Base-by-base conservation (phyloP, 331 rosid genomes). In the Pyracantha coccinea region DNA sequence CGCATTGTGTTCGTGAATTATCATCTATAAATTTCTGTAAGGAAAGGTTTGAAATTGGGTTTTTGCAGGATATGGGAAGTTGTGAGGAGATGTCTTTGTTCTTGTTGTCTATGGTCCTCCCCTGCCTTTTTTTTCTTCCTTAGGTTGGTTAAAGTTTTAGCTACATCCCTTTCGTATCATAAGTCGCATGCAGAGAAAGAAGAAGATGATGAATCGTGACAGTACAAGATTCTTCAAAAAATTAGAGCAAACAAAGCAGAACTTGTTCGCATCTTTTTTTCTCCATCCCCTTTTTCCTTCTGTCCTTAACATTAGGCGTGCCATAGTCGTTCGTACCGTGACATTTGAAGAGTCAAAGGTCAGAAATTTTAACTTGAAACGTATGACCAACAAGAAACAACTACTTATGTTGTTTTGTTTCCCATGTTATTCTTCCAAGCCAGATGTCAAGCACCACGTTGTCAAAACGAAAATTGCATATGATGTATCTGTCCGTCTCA, bases 111-210 rank as follows among this genome's bases (percentile, higher is more conserved):
- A 58, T 72, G 68, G 68, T 72, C 76, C 76, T 58, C n/a, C 55
- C 16, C 35, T 35, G 35, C 24, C 35, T 80, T 61, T 25, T 38
- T 79, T 63, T 67, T 41, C 77, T 71, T 80, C 77, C 69, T 80
- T 61, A 58, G 71, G 77, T 80, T 85, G 61, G 83, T 78, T 77
- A 27, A 82, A 82, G 77, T 80, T 78, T 73, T 64, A 47, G 88
- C 78, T 82, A 64, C 60, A 79, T 81, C 85, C 76, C 75, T 76
- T 69, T 65, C 82, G 68, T 60, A 81, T 82, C 81, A 86, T 82
- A 86, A 38, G 69, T 76, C 81, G 67, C 78, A 60, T 60, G 52
- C 84, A 62, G 25, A 78, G 73, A 33, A 28, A 57, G 45, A 41
- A 41, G 47, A 41, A 10, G 47, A 41, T 41, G 47, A 41, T 12